phyloP scores from a whole-genome alignment of 805 yeast species.

The Sugiyamaella qingdaonensis region DNA sequence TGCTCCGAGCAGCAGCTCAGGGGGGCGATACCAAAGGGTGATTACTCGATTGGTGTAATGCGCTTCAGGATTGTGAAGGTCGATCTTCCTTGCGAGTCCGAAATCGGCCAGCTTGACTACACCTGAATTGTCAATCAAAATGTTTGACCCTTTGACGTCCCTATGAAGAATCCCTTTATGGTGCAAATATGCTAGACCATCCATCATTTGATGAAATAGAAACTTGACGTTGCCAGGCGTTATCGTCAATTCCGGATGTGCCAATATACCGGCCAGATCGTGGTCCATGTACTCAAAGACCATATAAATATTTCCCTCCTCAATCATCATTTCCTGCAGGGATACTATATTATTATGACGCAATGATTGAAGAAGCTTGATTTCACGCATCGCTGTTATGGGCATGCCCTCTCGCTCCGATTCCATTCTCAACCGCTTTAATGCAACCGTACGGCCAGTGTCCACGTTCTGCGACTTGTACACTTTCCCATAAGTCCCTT shows the following conservation, averaged over 20 bases:
- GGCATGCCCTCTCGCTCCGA: constrained; percentile 93
- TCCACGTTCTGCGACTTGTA: constrained; percentile 74
- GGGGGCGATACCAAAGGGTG: constrained; percentile 97
- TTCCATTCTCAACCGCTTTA: constrained; percentile 80
- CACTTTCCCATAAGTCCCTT: constrained; percentile 97
- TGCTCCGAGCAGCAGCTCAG: constrained; percentile 85
- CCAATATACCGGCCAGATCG: constrained; percentile 81
- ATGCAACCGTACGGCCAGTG: constrained; percentile 74
- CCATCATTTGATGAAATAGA: constrained; percentile 67
- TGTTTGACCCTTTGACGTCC: constrained; percentile 93
- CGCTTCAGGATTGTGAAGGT: constrained; percentile 40
- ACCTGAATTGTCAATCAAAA: constrained; percentile 70
- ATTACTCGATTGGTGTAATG: constrained; percentile 94
- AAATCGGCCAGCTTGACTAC: constrained; percentile 88
- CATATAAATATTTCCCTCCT: constrained; percentile 70
- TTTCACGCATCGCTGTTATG: constrained; percentile 90
- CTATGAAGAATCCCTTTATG: constrained; percentile 61
- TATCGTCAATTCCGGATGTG: constrained; percentile 65
- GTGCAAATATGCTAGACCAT: constrained; percentile 82
- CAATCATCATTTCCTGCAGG: constrained; percentile 85
- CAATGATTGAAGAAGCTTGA: constrained; percentile 75
- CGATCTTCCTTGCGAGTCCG: constrained; percentile 66
- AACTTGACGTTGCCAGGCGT: constrained; percentile 71
- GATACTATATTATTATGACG: constrained; percentile 80
- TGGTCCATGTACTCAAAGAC: constrained; percentile 91